phyloP scores from a whole-genome alignment of 2,329 filamentous ascomycete genomes.

The Triangularia setosa region DNA sequence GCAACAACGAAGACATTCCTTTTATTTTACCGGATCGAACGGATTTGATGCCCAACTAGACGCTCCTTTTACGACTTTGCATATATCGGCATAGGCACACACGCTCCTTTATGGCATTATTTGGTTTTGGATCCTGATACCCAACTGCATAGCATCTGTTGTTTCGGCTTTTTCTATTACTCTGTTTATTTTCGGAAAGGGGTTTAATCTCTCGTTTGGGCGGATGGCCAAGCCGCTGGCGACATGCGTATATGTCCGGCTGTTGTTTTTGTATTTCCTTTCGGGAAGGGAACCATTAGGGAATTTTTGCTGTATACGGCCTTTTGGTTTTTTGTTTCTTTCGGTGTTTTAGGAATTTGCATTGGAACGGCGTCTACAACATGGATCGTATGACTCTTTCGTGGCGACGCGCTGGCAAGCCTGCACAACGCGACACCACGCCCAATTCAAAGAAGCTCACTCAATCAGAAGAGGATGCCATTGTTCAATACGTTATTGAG shows the following conservation, averaged over 20 bases:
- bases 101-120: slow-evolving; percentile 43
- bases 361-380: slow-evolving; percentile 21
- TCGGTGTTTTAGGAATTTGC: slow-evolving; percentile 10
- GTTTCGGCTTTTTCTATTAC: slow-evolving; percentile 21
- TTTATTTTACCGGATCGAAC: slow-evolving; percentile 25
- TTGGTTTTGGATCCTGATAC: slow-evolving; percentile 37
- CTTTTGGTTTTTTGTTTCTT: not conserved
- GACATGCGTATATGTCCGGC: not conserved
- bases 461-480: too few relatives aligned
- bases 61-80: slow-evolving; percentile 26
- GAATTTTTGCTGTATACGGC: not conserved
- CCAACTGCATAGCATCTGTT: slow-evolving; percentile 56
- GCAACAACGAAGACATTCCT: slow-evolving; percentile 38
- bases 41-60: slow-evolving; percentile 21
- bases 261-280: not conserved
- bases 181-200: not conserved
- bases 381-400: too few relatives aligned
- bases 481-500: too few relatives aligned
- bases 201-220: not conserved
- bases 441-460: too few relatives aligned
- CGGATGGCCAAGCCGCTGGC: slow-evolving; percentile 4
- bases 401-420: too few relatives aligned
- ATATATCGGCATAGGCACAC: slow-evolving; percentile 38
- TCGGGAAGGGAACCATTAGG: slow-evolving; percentile 10
- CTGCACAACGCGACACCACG: too few relatives aligned